phyloP scores from a whole-genome alignment of 495 filamentous ascomycete genomes.

The Podospora comata region DNA sequence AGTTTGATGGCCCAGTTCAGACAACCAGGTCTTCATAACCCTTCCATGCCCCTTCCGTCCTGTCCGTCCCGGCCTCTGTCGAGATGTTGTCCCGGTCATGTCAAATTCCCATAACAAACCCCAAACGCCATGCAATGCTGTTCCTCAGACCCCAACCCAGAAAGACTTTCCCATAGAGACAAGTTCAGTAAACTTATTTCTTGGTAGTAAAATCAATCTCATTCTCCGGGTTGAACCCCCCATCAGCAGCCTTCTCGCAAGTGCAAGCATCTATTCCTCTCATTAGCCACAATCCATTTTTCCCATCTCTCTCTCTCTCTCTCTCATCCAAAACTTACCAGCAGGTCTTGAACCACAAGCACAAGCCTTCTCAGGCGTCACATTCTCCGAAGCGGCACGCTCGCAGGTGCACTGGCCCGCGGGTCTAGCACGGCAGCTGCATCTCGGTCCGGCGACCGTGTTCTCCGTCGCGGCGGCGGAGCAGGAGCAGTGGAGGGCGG shows the following conservation, averaged over 20 bases:
- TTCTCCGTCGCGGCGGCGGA: slow-evolving; percentile 77
- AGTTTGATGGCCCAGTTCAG: background rate
- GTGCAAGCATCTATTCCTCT: slow-evolving; percentile 66
- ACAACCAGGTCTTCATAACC: background rate
- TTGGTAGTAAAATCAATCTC: slow-evolving; percentile 83
- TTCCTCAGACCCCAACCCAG: background rate
- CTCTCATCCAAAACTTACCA: slow-evolving; percentile 45
- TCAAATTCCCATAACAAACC: background rate
- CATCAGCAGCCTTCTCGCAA: slow-evolving; percentile 68
- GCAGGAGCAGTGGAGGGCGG: slow-evolving; percentile 82
- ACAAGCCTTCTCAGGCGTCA: slow-evolving; percentile 54
- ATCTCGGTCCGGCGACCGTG: slow-evolving; percentile 64
- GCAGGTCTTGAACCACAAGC: slow-evolving; percentile 72
- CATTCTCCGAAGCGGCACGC: slow-evolving; percentile 70
- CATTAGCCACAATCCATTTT: background rate
- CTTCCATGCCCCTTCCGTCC: background rate
- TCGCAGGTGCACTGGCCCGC: slow-evolving; percentile 82
- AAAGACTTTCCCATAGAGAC: background rate
- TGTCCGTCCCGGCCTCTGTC: background rate
- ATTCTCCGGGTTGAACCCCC: slow-evolving; percentile 45
- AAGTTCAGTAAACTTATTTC: slow-evolving; percentile 29
- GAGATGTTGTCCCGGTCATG: background rate
- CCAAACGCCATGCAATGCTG: slow-evolving; percentile 1
- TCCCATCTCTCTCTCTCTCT: no score
- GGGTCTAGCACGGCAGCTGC: slow-evolving; percentile 75